Conservation (phyloP, 306 rosid species). For the Rosa rugosa region DNA sequence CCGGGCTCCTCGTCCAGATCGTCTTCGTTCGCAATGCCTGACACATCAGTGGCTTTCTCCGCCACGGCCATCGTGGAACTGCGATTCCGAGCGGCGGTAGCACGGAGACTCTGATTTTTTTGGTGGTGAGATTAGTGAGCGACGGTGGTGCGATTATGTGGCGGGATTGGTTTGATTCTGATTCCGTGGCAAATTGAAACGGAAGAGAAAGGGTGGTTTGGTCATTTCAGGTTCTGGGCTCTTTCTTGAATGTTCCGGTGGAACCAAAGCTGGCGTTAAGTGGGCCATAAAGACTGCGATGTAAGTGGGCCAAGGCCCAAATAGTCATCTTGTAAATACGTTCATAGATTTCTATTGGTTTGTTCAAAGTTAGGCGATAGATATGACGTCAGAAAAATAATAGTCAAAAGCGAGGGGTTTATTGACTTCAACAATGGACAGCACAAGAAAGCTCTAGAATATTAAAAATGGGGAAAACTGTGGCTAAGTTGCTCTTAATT, state of each 20-base stretch:
- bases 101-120: background rate
- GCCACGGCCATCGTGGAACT: slow-evolving; percentile 32
- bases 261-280: background rate
- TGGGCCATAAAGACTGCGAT: background rate
- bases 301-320: background rate
- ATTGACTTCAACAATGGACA: background rate
- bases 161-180: background rate
- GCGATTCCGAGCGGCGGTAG: slow-evolving; percentile 3
- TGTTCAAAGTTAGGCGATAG: background rate
- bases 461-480: background rate
- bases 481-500: background rate
- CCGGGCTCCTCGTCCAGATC: slow-evolving; percentile 76
- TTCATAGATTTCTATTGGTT: background rate
- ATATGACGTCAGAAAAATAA: background rate
- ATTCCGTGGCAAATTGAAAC: too few species aligned
- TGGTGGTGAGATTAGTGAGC: background rate
- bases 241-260: background rate
- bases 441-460: background rate
- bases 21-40: slow-evolving; percentile 37
- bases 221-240: background rate
- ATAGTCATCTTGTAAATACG: background rate
- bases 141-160: background rate
- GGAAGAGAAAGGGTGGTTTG: background rate
- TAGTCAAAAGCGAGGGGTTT: background rate
- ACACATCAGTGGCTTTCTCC: slow-evolving; percentile 30